These are phyloP conservation scores for Fusarium brachygibbosum DNA, from an alignment of 2,329 filamentous ascomycete genomes.

Conservation along the genomic window DNA sequence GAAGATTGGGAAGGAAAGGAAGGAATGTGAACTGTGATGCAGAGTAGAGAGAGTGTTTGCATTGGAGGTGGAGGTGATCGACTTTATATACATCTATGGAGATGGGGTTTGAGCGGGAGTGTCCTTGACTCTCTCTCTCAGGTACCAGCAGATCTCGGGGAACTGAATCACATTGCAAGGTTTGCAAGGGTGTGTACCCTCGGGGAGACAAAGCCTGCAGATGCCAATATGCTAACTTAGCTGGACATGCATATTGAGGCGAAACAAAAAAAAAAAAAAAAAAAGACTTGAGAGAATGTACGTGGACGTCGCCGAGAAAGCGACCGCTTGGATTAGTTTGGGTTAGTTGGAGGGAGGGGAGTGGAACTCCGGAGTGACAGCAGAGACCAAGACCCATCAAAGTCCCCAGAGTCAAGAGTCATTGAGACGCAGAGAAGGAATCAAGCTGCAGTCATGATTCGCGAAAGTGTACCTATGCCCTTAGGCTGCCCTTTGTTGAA, in stretches of 20 bases:
- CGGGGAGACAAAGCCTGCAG: slow-evolving; percentile 38
- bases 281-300: slow-evolving; percentile 11
- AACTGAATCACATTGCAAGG: slow-evolving; percentile 17
- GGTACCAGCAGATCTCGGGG: slow-evolving; percentile 31
- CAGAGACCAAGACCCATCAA: slow-evolving; percentile 17
- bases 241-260: slow-evolving; percentile 23
- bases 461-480: slow-evolving; percentile 16
- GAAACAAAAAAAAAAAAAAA: slow-evolving; percentile 24
- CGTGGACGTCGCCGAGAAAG: slow-evolving; percentile 31
- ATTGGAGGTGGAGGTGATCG: slow-evolving; percentile 36
- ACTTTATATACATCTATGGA: slow-evolving; percentile 44
- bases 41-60: slow-evolving; percentile 11
- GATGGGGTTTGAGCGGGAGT: slow-evolving; percentile 6
- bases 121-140: slow-evolving; percentile 12
- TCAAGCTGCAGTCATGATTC: slow-evolving; percentile 42
- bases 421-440: slow-evolving; percentile 16
- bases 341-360: neutral
- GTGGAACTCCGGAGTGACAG: slow-evolving; percentile 25
- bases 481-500: slow-evolving; percentile 10
- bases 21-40: slow-evolving; percentile 36
- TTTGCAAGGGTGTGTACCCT: slow-evolving; percentile 21
- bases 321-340: slow-evolving; percentile 27
- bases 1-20: slow-evolving; percentile 30
- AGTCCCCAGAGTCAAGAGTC: slow-evolving; percentile 31
- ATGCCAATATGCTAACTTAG: slow-evolving; percentile 13